A percentile compares a stretch with the other conserved stretches of the same genome.
phyloP scores from a whole-genome alignment of 495 filamentous ascomycete genomes.

The Chaetomium fimeti region DNA sequence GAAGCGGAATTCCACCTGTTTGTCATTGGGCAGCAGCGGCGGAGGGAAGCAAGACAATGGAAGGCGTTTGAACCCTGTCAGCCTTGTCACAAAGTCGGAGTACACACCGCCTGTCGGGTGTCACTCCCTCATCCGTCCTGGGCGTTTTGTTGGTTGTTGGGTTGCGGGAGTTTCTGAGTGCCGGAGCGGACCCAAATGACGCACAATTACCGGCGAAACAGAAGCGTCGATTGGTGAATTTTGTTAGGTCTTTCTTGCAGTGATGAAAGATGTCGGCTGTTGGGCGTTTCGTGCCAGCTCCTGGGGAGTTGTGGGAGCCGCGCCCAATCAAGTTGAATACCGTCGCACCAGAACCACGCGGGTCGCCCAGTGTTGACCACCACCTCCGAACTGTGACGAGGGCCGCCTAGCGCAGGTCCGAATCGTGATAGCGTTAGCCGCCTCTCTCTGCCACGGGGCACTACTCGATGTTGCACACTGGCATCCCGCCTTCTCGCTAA shows the following conservation, averaged over 20 bases:
- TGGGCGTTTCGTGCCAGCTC: not conserved
- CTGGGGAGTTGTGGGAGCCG: not conserved
- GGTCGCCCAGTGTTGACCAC: too few relatives aligned
- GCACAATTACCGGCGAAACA: not conserved
- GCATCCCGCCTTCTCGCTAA: not conserved
- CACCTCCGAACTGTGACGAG: conserved; percentile 4
- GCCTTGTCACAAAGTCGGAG: not conserved
- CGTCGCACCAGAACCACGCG: not conserved
- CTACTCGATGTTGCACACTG: conserved; percentile 4
- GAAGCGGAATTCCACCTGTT: not conserved
- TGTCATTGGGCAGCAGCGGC: not conserved
- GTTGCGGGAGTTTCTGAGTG: not conserved
- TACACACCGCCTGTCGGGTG: not conserved
- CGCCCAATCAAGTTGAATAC: not conserved
- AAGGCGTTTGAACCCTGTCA: not conserved
- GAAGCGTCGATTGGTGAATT: not conserved
- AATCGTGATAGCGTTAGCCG: conserved; percentile 27
- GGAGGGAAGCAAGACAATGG: not conserved
- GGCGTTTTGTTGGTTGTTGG: not conserved
- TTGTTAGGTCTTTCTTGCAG: not conserved
- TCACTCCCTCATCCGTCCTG: not conserved
- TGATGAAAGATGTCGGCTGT: not conserved
- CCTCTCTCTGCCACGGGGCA: conserved; percentile 3
- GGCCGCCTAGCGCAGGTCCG: conserved; percentile 24
- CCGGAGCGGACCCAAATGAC: not conserved